Percentiles rank a stretch among this genome's conserved stretches.
Evolutionary conservation across 371 early-diverging fungal species (phyloP).

Genomic region (Basidiobolus meristosporus): DNA sequence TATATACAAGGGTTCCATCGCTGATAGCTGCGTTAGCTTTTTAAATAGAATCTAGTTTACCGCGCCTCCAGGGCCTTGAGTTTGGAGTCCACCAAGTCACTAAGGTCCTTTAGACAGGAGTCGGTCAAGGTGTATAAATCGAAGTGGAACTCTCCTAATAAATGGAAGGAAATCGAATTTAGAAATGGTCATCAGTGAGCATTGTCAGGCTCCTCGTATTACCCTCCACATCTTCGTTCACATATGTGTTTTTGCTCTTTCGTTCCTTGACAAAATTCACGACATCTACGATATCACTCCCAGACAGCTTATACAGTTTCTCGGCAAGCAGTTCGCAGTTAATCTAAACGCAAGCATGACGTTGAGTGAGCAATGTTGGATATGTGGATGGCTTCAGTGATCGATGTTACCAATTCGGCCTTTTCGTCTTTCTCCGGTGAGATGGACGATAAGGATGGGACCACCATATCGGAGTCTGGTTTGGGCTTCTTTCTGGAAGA

Average conservation of each 20-base stretch:
- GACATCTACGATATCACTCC: constrained; percentile 11
- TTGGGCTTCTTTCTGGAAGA: neutral
- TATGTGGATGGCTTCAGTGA: neutral
- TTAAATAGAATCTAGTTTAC: too few species aligned
- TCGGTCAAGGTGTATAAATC: constrained; percentile 14
- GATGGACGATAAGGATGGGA: neutral
- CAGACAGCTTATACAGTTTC: constrained; percentile 11
- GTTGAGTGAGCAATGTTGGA: neutral
- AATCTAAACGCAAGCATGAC: constrained; percentile 4
- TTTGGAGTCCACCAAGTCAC: constrained; percentile 9
- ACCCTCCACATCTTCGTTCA: constrained; percentile 17
- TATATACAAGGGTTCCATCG: too few species aligned
- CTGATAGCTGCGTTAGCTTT: too few species aligned
- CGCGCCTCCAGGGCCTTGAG: neutral
- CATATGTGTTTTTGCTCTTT: constrained; percentile 14
- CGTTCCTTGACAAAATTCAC: constrained; percentile 13
- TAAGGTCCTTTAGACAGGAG: constrained; percentile 9
- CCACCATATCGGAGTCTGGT: neutral
- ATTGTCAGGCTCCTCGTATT: neutral
- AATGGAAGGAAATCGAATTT: neutral
- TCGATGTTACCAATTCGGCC: neutral
- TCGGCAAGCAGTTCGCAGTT: constrained; percentile 10
- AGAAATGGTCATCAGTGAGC: neutral
- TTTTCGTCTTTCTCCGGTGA: neutral
- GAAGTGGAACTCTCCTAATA: constrained; percentile 14